These are phyloP conservation scores for Aspergillus neotritici DNA, from an alignment of 2,329 filamentous ascomycete genomes.

Conservation along the genomic window DNA sequence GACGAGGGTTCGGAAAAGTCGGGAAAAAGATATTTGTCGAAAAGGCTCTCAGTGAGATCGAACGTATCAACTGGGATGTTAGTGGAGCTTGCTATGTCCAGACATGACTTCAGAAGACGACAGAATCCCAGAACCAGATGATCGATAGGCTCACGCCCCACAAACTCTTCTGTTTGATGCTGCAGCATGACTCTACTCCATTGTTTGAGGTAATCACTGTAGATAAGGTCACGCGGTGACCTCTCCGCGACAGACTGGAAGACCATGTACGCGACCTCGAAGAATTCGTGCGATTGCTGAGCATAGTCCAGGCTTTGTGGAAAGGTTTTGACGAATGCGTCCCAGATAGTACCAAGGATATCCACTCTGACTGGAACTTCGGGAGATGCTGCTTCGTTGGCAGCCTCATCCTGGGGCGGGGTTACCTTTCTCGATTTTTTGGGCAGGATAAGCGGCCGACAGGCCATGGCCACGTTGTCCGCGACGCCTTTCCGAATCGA, in stretches of 20 bases:
- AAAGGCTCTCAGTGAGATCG: slow-evolving; percentile 48
- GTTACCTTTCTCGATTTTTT: slow-evolving; percentile 22
- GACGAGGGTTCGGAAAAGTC: slow-evolving; percentile 36
- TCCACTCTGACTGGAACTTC: slow-evolving; percentile 31
- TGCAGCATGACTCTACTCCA: slow-evolving; percentile 41
- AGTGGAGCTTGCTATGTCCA: slow-evolving; percentile 34
- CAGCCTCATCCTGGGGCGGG: slow-evolving; percentile 13
- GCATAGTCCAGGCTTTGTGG: slow-evolving; percentile 34
- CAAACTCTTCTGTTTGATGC: slow-evolving; percentile 43
- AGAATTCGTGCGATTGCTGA: slow-evolving; percentile 42
- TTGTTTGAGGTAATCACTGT: slow-evolving; percentile 36
- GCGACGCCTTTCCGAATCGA: slow-evolving; percentile 35
- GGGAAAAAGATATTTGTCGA: slow-evolving; percentile 64
- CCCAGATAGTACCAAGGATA: slow-evolving; percentile 44
- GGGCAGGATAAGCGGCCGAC: slow-evolving; percentile 26
- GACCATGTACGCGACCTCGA: slow-evolving; percentile 39
- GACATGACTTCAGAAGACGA: slow-evolving; percentile 38
- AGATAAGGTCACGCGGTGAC: slow-evolving; percentile 32
- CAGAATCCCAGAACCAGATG: slow-evolving; percentile 40
- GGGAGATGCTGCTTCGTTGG: slow-evolving; percentile 5
- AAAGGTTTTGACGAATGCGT: slow-evolving; percentile 37
- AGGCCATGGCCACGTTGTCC: slow-evolving; percentile 36
- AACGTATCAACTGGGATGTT: slow-evolving; percentile 30
- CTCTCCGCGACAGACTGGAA: slow-evolving; percentile 40
- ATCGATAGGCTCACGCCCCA: slow-evolving; percentile 43